Evolutionary conservation across 768 basidiomycete species (phyloP).

Genomic region (Chiua virens): DNA sequence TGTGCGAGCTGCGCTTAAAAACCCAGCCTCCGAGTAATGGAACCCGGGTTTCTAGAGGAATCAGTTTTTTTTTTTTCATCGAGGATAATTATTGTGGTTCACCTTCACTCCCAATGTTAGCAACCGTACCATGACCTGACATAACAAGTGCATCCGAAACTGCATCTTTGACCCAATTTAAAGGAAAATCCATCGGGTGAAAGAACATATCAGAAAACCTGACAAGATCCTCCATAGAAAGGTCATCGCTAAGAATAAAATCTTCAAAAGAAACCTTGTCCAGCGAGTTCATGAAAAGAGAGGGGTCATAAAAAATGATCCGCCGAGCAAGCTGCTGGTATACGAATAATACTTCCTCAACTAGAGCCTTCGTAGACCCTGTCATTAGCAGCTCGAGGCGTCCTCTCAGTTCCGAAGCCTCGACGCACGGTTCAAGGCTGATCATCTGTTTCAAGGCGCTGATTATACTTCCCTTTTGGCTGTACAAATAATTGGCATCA

Average conservation of each 20-base stretch:
- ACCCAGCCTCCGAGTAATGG: too few relatives aligned
- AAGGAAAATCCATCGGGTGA: slow-evolving; percentile 9
- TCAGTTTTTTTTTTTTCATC: neutral
- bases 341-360: neutral
- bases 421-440: slow-evolving; percentile 4
- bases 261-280: slow-evolving; percentile 34
- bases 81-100: neutral
- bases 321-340: slow-evolving; percentile 29
- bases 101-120: slow-evolving; percentile 12
- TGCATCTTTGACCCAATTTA: slow-evolving; percentile 30
- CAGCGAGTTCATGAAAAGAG: slow-evolving; percentile 30
- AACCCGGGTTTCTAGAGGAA: slow-evolving; percentile 11
- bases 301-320: too few relatives aligned
- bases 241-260: slow-evolving; percentile 32
- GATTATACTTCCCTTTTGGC: slow-evolving; percentile 5
- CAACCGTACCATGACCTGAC: slow-evolving; percentile 5
- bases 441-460: neutral
- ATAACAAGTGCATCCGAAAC: slow-evolving; percentile 23
- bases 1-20: slow-evolving; percentile 23
- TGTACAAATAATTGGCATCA: neutral
- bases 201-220: slow-evolving; percentile 8
- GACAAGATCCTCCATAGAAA: slow-evolving; percentile 22
- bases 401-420: neutral
- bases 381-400: neutral
- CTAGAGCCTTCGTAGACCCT: neutral